Percentiles rank a stretch among this genome's conserved stretches.
phyloP scores from a whole-genome alignment of 2,329 filamentous ascomycete species.

The Akanthomyces muscarius region DNA sequence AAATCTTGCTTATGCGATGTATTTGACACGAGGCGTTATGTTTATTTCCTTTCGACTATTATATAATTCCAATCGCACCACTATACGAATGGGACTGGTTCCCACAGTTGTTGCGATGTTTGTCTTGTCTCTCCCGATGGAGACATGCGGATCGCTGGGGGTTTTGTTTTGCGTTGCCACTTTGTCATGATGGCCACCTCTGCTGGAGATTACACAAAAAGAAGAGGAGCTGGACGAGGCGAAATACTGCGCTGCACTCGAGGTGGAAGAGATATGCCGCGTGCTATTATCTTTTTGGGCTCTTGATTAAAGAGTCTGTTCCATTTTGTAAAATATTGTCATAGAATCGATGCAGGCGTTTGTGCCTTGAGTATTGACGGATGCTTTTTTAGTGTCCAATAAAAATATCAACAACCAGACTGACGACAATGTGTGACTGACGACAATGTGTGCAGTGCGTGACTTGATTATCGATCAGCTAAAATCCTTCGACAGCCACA shows the following conservation, averaged over 20 bases:
- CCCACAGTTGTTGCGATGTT: neutral
- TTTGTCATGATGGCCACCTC: constrained; percentile 2
- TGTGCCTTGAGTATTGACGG: neutral
- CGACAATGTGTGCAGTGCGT: neutral
- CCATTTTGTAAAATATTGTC: constrained; percentile 13
- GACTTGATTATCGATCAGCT: neutral
- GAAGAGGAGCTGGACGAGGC: neutral
- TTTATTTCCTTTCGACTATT: constrained; percentile 12
- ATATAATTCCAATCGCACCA: constrained; percentile 9
- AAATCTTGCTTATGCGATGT: constrained; percentile 7
- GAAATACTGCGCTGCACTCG: neutral
- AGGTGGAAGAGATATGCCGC: neutral
- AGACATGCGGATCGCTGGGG: neutral
- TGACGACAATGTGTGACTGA: neutral
- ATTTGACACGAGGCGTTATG: constrained; percentile 15
- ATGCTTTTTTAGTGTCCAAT: neutral
- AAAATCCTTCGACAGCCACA: neutral
- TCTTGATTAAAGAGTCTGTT: neutral
- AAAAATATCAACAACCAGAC: neutral
- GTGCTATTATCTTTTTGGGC: constrained; percentile 1
- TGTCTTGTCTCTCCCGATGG: neutral
- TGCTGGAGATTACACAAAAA: neutral
- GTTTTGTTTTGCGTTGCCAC: neutral
- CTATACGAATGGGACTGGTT: constrained; percentile 5
- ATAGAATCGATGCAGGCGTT: constrained; percentile 13